phyloP scores from a whole-genome alignment of 2,329 filamentous ascomycete genomes.

The Westerdykella aurantiaca region DNA sequence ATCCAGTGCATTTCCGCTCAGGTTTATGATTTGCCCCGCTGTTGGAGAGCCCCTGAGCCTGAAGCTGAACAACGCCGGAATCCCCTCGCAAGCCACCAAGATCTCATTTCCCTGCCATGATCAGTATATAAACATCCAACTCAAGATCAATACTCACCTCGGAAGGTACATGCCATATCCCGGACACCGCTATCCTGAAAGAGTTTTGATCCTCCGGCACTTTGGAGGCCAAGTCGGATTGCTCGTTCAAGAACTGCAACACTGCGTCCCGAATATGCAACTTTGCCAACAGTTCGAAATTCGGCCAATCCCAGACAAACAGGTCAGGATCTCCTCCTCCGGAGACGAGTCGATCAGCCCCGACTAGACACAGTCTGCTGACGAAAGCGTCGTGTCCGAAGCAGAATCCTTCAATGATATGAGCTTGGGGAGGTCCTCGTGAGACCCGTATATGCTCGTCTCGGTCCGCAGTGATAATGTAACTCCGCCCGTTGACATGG shows the following conservation, averaged over 20 bases:
- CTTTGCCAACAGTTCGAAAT: constrained; percentile 50
- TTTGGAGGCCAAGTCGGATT: constrained; percentile 10
- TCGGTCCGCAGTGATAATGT: constrained; percentile 62
- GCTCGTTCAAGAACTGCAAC: constrained; percentile 14
- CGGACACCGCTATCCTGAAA: constrained; percentile 45
- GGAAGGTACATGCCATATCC: constrained; percentile 44
- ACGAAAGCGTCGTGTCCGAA: constrained; percentile 84
- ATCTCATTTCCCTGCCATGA: constrained; percentile 19
- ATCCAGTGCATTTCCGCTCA: constrained; percentile 63
- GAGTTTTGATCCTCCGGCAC: constrained; percentile 9
- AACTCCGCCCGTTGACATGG: constrained; percentile 48
- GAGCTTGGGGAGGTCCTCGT: constrained; percentile 70
- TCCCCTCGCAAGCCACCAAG: constrained; percentile 40
- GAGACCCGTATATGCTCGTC: constrained; percentile 87
- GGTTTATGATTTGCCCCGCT: constrained; percentile 35
- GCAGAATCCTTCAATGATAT: constrained; percentile 86
- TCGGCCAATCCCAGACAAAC: constrained; percentile 76
- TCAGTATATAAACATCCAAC: not conserved
- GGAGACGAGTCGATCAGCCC: constrained; percentile 65
- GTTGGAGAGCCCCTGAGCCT: constrained; percentile 44
- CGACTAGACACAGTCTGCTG: constrained; percentile 64
- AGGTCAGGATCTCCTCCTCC: constrained; percentile 80
- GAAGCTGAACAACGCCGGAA: constrained; percentile 62
- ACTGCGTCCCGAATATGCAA: constrained; percentile 38
- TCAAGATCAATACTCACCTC: constrained; percentile 37